Conservation (phyloP, 1,139 yeast species). For the Tardiomyces depauwii region DNA sequence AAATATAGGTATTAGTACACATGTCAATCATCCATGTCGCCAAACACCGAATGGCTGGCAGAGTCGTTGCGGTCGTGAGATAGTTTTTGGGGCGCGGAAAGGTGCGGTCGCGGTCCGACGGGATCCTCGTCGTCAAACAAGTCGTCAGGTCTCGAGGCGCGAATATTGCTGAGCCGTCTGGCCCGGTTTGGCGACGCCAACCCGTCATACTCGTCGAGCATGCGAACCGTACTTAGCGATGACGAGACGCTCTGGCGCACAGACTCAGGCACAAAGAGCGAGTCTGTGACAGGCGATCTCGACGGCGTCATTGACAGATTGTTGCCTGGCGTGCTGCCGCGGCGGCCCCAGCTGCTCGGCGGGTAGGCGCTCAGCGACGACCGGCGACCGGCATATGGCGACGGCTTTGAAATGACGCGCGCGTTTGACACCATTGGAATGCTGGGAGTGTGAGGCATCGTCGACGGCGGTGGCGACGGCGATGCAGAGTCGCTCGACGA, state of each 20-base stretch:
- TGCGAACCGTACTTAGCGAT: neutral
- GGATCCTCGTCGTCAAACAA: neutral
- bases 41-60: neutral
- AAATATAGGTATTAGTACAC: neutral
- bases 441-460: neutral
- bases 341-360: neutral
- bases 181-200: neutral
- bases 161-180: neutral
- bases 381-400: neutral
- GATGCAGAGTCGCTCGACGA: neutral
- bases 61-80: conserved; percentile 1
- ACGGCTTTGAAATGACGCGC: neutral
- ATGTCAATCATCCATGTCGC: neutral
- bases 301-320: neutral
- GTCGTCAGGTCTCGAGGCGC: neutral
- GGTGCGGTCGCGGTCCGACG: neutral
- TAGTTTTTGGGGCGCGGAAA: neutral
- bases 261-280: neutral
- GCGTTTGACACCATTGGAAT: neutral
- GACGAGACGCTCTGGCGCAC: neutral
- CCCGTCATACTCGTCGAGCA: neutral
- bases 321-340: neutral
- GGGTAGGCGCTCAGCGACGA: neutral
- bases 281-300: neutral
- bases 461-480: neutral